Evolutionary conservation across 129 eudicot genomes (phyloP), one percentile per base, ranked within the genome.

Genomic region (Artemisia annua): DNA sequence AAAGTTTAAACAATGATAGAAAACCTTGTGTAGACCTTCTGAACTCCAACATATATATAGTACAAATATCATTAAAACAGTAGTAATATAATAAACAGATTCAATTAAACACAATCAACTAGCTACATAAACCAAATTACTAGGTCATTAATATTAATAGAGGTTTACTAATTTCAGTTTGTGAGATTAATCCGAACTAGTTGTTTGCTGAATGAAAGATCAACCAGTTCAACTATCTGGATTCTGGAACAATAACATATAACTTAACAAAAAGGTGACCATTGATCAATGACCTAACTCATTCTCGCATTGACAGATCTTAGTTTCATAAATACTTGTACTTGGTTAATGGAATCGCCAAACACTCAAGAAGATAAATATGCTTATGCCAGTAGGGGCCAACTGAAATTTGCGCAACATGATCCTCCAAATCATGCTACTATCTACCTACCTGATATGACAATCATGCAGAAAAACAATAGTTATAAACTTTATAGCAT

Each of bases 201-300:
- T 0, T 52, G 57, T 4, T 14, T 11, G 11, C 55, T 11, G 13
- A n/a, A 50, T 13, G n/a, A 52, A 52, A 52, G 7, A 52, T 52
- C 10, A 52, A 26, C n/a, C 28, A 9, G 19, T 61, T 13, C 35
- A 6, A 20, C 3, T 10, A 44, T 3, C 16, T 3, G 7, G 3
- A 69, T 18, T 3, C 16, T 3, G 7, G 3, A 69, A 11, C 30
- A 35, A 32, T 15, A 3, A n/a, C 52, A 55, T 73, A 46, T 49
- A 50, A 26, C 16, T 62, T 17, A 73, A 62, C 69, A 73, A 16
- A 48, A 49, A 50, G 3, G 50, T 62, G 70, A 62, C 52, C 61
- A 73, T 61, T 72, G 77, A 72, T 61, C 48, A 48, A 72, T 72
- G 58, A 72, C 14, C 77, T 48, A 60, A 44, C 76, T 22, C 5